Conservation (phyloP, 2,329 filamentous ascomycete species). For the Xylaria sp. region DNA sequence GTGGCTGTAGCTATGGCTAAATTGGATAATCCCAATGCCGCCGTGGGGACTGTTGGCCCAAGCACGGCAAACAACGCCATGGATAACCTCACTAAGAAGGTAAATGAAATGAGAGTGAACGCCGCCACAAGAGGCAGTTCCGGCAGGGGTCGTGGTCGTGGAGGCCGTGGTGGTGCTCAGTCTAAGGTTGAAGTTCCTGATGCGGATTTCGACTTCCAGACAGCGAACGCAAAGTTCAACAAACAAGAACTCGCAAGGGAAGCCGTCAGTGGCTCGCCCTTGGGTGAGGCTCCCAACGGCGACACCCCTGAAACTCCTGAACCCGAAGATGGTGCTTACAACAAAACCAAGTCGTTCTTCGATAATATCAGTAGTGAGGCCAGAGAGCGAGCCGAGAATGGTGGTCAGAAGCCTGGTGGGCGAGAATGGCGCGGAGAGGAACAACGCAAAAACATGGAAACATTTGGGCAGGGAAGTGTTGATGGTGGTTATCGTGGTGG, state of each 20-base stretch:
- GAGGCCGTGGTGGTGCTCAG: conserved; percentile 55
- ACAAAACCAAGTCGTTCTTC: conserved; percentile 92
- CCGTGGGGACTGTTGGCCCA: conserved; percentile 38
- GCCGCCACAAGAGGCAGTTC: conserved; percentile 61
- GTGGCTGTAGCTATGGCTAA: conserved; percentile 85
- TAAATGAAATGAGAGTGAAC: conserved; percentile 79
- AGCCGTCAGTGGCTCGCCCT: conserved; percentile 81
- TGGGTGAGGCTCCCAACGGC: conserved; percentile 61
- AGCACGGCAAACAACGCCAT: conserved; percentile 59
- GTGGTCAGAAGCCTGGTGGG: conserved; percentile 74
- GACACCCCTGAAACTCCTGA: conserved; percentile 51
- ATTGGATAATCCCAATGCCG: conserved; percentile 57
- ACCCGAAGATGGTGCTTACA: conserved; percentile 69
- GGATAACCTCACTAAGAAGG: conserved; percentile 78
- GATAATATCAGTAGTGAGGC: conserved; percentile 97
- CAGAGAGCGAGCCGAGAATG: conserved; percentile 83
- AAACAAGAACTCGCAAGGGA: conserved; percentile 88
- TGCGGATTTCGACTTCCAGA: conserved; percentile 91
- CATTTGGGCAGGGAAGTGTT: conserved; percentile 95
- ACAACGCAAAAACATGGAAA: conserved; percentile 95
- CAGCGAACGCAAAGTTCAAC: conserved; percentile 88
- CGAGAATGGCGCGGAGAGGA: conserved; percentile 93
- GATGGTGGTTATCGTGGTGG: conserved; percentile 80
- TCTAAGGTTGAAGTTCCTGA: conserved; percentile 88
- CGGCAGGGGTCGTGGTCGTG: conserved; percentile 58